Base-by-base conservation (phyloP, 2,329 filamentous ascomycete species). In the Teratosphaeria viscida region DNA sequence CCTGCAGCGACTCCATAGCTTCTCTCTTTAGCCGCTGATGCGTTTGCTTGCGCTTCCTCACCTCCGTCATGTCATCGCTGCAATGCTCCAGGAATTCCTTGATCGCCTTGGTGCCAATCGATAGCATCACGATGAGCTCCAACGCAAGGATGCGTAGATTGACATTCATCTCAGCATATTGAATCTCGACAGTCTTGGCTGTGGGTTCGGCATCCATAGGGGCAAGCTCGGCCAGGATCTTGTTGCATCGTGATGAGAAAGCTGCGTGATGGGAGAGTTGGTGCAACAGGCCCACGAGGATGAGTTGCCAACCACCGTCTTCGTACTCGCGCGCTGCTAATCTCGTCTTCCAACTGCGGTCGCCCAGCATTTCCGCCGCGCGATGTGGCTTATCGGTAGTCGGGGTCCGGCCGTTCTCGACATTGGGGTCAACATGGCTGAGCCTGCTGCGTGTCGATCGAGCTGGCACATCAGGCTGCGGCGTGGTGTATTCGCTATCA, bases 21-120 rank as follows among this genome's bases (percentile, higher is more conserved):
- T 57, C 59, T 72, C 86, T 87, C 64, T 88, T 85, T 66, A 88
- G 84, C 64, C 91, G 84, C 75, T 97, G 92, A 75, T 85, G 88
- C 65, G 95, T 90, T 62, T 96, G 96, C 77, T 96, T 96, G 71
- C 95, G 89, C 74, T 99, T 99, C 56, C 94, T 86, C 70, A 95
- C 90, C 58, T 86, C 85, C 1, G 94, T 99, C 92, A 97, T 96
- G 58, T 90, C 89, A 70, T 92, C 89, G 64, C 88, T 90, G 75
- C 92, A 95, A 63, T 92, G 87, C 66, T 96, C 90, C 79, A 99
- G 88, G 71, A 95, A 95, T 16, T 85, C 86, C 57, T 92, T 86
- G 65, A 97, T 83, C 2, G 88, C 86, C 71, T 90, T 92, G 0
- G 94, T 96, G 68, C 91, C 87, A 59, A 92, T 81, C 1, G 89